Conservation (phyloP, 352 stramenopile genomes). For the Phytophthora pseudosyringae region DNA sequence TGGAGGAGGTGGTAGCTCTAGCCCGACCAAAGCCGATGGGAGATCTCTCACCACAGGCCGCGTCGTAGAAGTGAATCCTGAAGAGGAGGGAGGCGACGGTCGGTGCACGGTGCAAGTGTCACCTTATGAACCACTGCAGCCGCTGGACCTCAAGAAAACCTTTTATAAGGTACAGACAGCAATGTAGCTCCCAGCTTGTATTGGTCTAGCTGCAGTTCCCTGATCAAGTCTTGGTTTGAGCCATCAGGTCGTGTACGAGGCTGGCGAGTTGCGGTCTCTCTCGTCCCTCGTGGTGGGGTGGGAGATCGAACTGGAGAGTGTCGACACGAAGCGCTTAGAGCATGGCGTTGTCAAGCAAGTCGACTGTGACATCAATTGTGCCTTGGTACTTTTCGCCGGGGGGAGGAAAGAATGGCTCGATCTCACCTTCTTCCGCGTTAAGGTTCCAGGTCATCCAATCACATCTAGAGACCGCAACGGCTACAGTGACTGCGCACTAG, state of each 20-base stretch:
- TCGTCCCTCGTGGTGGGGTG: conserved; percentile 47
- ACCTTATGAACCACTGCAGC: conserved; percentile 46
- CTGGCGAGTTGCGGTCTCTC: conserved; percentile 43
- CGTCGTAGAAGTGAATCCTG: conserved; percentile 42
- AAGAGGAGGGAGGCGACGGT: neutral
- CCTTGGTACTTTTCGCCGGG: conserved; percentile 49
- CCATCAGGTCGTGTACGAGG: conserved; percentile 47
- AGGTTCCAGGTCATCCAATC: conserved; percentile 30
- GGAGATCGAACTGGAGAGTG: conserved; percentile 49
- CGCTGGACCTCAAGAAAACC: conserved; percentile 34
- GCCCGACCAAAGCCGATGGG: conserved; percentile 5
- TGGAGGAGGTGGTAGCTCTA: neutral
- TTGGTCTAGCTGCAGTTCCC: neutral
- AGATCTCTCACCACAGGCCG: conserved; percentile 24
- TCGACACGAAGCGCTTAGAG: conserved; percentile 30
- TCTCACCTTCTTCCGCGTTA: conserved; percentile 51
- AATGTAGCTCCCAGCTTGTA: neutral
- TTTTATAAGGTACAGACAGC: conserved; percentile 43
- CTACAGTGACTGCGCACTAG: neutral
- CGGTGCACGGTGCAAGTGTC: conserved; percentile 51
- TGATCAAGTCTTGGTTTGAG: neutral
- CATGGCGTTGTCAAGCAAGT: conserved; percentile 52
- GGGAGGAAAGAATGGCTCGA: conserved; percentile 55
- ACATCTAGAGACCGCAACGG: neutral
- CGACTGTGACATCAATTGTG: conserved; percentile 61